Base-by-base conservation (phyloP, 1,284 basidiomycete genomes). In the Trichosporon coremiiforme region DNA sequence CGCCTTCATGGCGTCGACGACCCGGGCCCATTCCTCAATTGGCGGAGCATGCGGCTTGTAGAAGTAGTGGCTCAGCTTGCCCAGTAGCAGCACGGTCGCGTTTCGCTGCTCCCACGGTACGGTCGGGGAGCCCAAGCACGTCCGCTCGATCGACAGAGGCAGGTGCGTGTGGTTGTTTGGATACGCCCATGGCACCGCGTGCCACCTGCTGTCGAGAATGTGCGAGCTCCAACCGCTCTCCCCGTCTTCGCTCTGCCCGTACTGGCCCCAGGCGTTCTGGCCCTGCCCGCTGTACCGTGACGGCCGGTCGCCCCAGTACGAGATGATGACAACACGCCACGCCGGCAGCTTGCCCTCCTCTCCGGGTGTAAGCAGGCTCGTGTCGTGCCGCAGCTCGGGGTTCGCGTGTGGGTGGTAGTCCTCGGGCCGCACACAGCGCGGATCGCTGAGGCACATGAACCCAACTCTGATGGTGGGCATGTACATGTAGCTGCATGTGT, bases 121-220 rank as follows among this genome's bases (percentile, higher is more conserved):
- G 22, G 75, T 60, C 9, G 76, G 76, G 0, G 78, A 66, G 6
- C 70, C 66, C 20, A 76, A 65, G 66, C 82, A 84, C 8, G 73
- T 70, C 33, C 78, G 71, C 72, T 82, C 79, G 68, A 84, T 76
- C 5, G 79, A 75, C 65, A 82, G 78, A 0, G 81, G 78, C 8
- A 82, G 77, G 74, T 20, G 72, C 66, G 71, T 81, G 79, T 33
- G 73, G 64, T 13, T 25, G 25, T 25, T 69, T 67, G 33, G 79
- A 76, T 67, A 79, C 70, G 15, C 75, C 71, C 76, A 82, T 0
- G 81, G 79, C 35, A 75, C 76, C 3, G 80, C 70, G 31, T 77
- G 77, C 81, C 81, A 83, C 60, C 77, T 71, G 45, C 76, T 75
- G 12, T 82, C 82, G 6, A 83, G 72, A 6, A 79, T 75, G 47